Percentiles rank a stretch among this genome's conserved stretches.
These are phyloP conservation scores for Pogostemon cablin DNA, from an alignment of 257 asterid species.

Conservation along the genomic window DNA sequence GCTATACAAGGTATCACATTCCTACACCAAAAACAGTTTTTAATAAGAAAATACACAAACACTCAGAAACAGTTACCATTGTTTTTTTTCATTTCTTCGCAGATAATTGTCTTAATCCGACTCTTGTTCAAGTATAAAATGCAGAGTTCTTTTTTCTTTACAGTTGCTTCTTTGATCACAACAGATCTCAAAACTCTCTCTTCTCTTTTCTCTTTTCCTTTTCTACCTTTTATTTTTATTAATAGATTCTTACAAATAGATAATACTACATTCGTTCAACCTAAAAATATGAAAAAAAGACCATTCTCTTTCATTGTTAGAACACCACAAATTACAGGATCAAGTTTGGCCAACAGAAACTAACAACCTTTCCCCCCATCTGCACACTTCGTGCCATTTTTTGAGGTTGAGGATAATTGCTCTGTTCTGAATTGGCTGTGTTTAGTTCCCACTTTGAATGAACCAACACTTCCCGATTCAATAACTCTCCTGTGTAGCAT, in stretches of 20 bases:
- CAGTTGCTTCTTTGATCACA: conserved; percentile 36
- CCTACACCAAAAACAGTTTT: background rate
- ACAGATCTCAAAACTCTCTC: conserved; percentile 22
- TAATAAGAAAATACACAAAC: background rate
- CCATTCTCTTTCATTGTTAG: conserved; percentile 37
- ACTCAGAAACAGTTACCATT: background rate
- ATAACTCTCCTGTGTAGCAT: conserved; percentile 31
- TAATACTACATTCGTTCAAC: conserved; percentile 36
- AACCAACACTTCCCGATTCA: conserved; percentile 80
- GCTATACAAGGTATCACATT: background rate
- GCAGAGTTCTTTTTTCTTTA: conserved; percentile 27
- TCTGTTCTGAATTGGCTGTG: conserved; percentile 49
- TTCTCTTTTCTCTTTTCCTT: background rate
- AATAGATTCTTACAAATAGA: conserved; percentile 38
- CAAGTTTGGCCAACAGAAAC: conserved; percentile 32
- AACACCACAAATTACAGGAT: conserved; percentile 32
- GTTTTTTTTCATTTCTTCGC: background rate
- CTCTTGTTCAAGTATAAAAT: conserved; percentile 15
- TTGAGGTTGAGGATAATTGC: conserved; percentile 43
- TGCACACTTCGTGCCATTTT: conserved; percentile 54
- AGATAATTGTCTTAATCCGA: background rate
- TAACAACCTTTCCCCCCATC: conserved; percentile 39
- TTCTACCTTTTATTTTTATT: conserved; percentile 17
- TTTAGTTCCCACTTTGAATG: conserved; percentile 93
- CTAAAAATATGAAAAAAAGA: conserved; percentile 35